Percentiles rank a stretch among this genome's conserved stretches.
phyloP scores from a whole-genome alignment of 768 basidiomycete species.

The Tubosaeta sp. region DNA sequence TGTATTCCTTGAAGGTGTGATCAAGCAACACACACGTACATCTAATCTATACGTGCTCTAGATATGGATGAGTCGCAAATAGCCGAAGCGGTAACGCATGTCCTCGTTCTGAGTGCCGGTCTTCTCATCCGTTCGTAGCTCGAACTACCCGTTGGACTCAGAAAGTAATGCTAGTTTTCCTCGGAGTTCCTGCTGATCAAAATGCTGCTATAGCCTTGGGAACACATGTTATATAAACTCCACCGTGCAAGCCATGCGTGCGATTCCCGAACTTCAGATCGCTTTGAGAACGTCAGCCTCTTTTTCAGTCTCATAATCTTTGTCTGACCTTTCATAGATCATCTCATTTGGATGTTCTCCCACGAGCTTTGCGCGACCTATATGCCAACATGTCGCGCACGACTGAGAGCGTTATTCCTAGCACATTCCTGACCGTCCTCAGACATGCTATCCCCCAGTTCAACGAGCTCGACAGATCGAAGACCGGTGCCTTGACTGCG shows the following conservation, averaged over 20 bases:
- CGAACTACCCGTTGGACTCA: constrained; percentile 74
- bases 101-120: background rate
- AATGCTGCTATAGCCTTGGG: constrained; percentile 49
- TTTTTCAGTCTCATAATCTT: background rate
- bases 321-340: constrained; percentile 21
- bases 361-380: constrained; percentile 58
- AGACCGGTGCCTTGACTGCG: constrained; percentile 36
- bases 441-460: constrained; percentile 88
- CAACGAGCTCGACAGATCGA: constrained; percentile 59
- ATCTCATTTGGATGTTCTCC: constrained; percentile 39
- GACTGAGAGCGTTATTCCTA: constrained; percentile 70
- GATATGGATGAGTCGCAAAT: constrained; percentile 85
- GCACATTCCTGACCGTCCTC: constrained; percentile 62
- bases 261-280: constrained; percentile 82
- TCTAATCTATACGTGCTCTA: constrained; percentile 27
- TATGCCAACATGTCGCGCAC: constrained; percentile 72
- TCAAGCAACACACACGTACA: background rate
- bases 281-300: constrained; percentile 58
- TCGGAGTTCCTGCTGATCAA: background rate
- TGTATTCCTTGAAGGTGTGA: constrained; percentile 80
- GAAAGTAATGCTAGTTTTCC: constrained; percentile 47
- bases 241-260: constrained; percentile 88
- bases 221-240: constrained; percentile 99
- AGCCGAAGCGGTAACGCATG: constrained; percentile 64
- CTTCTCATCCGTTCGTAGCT: constrained; percentile 42